A percentile compares a stretch with the other conserved stretches of the same genome.
These are phyloP conservation scores for Cyanidiococcus yangmingshanensis DNA, from an alignment of 23 red algal genomes.

Conservation along the genomic window DNA sequence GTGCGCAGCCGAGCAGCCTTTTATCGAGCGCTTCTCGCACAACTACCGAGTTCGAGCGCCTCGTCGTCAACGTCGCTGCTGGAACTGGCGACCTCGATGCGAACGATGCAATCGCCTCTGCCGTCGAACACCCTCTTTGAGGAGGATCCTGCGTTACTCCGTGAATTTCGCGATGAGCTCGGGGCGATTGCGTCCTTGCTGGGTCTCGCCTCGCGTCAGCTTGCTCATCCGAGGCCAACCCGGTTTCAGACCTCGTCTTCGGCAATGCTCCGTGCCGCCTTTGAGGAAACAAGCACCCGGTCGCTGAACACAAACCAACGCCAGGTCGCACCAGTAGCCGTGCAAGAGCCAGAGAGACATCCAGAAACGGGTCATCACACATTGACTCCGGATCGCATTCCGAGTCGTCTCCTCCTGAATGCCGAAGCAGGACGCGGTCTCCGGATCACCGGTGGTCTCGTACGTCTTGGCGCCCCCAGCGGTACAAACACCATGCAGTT, in stretches of 20 bases:
- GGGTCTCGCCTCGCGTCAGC: not conserved
- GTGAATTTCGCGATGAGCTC: not conserved
- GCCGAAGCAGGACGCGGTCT: not conserved
- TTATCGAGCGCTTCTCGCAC: slow-evolving; percentile 50
- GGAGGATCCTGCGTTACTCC: not conserved
- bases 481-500: not conserved
- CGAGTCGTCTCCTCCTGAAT: not conserved
- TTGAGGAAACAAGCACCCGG: not conserved
- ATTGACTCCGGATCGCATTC: not conserved
- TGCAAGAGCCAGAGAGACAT: not conserved
- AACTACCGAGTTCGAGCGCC: not conserved
- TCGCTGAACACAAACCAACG: not conserved
- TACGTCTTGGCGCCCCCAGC: not conserved
- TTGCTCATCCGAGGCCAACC: not conserved
- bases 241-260: not conserved
- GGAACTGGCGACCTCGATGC: not conserved
- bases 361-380: not conserved
- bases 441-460: slow-evolving; percentile 5
- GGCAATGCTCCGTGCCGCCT: not conserved
- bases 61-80: not conserved
- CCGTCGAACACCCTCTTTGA: not conserved
- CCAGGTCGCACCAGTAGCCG: not conserved
- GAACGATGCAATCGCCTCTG: not conserved
- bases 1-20: slow-evolving; percentile 65
- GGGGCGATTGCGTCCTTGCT: not conserved